Base-by-base conservation (phyloP, 2,329 filamentous ascomycete genomes). In the Fusarium compactum region DNA sequence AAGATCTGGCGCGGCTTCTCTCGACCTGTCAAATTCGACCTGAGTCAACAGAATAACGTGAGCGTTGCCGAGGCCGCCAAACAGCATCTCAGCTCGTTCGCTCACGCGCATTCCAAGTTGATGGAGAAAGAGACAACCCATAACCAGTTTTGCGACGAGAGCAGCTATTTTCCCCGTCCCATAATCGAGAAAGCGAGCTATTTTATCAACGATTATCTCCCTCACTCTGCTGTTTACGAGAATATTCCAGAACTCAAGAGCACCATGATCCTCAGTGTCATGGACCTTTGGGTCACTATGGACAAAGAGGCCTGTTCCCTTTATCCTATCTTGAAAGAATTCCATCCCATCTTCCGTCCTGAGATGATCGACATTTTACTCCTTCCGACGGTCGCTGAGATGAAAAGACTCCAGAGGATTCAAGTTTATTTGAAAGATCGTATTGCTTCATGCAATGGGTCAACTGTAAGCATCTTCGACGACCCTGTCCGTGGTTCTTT, bases 401-500 rank as follows among this genome's bases (percentile, higher is more conserved):
- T 75, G 70, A 40, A 61, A 29, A 56, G 72, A 9, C 50, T 75
- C 1, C 71, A 72, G 16, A 53, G 38, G 11, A 62, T 74, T 14
- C 73, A 75, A 29, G 20, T 70, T 24, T 75, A 75, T 20, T 30
- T 75, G 3, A 53, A 72, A 11, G 58, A 61, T 46, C 61, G 73
- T 5, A 72, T 76, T 27, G 5, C 32, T 11, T 47, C 43, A 6
- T 75, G 73, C 11, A 29, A 62, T 41, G 53, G 57, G 4, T 58
- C 62, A 10, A 45, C 27, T 5, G 48, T 54, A 27, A 75, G 65
- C 18, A 73, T 76, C 7, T 75, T 73, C 32, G 71, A 69, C 3
- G 74, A 76, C 18, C 74, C 74, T 5, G 50, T 56, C 7, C 59
- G 59, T 5, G 77, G 76, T 8, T 77, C 71, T 29, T 74, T 78